These are phyloP conservation scores for Pelargonium nanum DNA, from an alignment of 345 rosid genomes.

Conservation along the genomic window DNA sequence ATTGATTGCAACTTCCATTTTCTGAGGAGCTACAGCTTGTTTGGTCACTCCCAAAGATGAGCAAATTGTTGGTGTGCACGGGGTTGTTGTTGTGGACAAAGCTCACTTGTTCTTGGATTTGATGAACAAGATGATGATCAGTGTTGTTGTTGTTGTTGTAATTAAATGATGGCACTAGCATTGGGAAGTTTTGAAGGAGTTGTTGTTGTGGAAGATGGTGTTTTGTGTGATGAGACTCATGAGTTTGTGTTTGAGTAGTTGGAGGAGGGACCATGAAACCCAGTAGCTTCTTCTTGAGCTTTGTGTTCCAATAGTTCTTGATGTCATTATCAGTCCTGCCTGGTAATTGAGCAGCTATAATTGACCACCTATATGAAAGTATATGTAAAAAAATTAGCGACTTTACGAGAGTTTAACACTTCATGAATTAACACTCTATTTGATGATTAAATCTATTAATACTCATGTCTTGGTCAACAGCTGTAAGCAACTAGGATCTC, in stretches of 20 bases:
- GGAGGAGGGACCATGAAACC: not conserved
- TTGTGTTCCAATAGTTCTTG: conserved; percentile 17
- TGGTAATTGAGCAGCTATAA: conserved; percentile 12
- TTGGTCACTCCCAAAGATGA: not conserved
- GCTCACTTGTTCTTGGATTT: not conserved
- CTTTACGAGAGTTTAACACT: not conserved
- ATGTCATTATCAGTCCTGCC: conserved; percentile 16
- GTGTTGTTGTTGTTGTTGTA: not conserved
- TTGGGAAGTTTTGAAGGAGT: not conserved
- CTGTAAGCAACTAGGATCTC: no score
- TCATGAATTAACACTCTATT: not conserved
- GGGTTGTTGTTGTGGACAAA: not conserved
- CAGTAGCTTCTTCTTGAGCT: conserved; percentile 13
- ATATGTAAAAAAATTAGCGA: not conserved
- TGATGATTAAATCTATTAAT: no score
- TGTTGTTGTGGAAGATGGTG: not conserved
- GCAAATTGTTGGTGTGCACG: not conserved
- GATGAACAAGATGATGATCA: not conserved
- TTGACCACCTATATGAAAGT: conserved; percentile 6
- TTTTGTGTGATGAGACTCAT: not conserved
- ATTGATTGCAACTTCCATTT: not conserved
- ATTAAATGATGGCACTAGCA: not conserved
- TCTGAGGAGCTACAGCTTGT: not conserved
- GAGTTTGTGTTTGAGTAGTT: not conserved
- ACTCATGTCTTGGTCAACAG: no score